Base-by-base conservation (phyloP, 371 early-diverging fungal genomes). In the Mucor plumbeus region DNA sequence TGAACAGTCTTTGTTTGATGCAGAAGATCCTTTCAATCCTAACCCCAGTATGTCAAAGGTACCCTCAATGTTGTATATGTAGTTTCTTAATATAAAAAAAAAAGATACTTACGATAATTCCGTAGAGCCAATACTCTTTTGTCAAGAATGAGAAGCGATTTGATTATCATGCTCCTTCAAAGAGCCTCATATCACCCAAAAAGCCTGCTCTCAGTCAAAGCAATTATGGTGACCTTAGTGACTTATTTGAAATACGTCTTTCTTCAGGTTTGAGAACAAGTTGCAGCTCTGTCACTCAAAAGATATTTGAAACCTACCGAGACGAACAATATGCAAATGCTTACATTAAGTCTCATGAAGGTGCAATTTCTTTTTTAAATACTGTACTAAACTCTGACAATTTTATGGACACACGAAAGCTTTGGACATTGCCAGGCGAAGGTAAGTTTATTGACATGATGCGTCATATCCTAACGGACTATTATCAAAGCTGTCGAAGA, bases 371-470 rank as follows among this genome's bases (percentile, higher is more conserved):
- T 17, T 64, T 64, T 64, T 17, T 64, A 31, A 64, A 35, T 44
- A 19, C 11, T 43, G 57, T 11, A 11, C 47, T 64, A 13, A 7
- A 44, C 34, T 17, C 41, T 44, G 35, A 44, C 0, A 64, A 57
- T 5, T 57, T 44, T 5, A 64, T 64, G 33, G 15, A 58, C 58
- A 64, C 57, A 8, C 43, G 19, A 33, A 56, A 41, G 35, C 43
- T 43, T 17, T 64, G 57, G 64, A 11, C 44, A 9, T 58, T 57
- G 21, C 50, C 39, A 14, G 59, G 21, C 3, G 50, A 58, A 59
- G 65, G 65, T 19, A 64, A 64, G 11, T 58, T 64, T 44, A 64
- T 64, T 19, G 65, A 65, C 10, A 65, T 65, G 65, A 59, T 65
- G 65, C 50, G 65, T 14, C 59, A 65, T 50, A 48, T 65, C 26